Evolutionary conservation across 2,329 filamentous ascomycete species (phyloP).

Genomic region (Ceratocystis harringtonii): DNA sequence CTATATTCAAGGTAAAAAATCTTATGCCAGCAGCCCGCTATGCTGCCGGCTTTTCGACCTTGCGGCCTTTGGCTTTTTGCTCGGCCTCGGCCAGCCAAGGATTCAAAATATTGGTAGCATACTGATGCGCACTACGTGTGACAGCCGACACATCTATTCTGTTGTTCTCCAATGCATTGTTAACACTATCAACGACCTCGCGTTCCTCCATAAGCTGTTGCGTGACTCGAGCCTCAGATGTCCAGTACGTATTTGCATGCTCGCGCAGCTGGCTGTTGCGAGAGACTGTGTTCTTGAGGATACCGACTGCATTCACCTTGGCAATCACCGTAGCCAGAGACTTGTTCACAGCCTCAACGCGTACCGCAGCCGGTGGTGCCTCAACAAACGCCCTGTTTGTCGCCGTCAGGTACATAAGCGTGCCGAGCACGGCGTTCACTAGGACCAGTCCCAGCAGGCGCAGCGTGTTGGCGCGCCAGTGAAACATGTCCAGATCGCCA

Average conservation of each 20-base stretch:
- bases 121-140: slow-evolving; percentile 47
- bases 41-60: neutral
- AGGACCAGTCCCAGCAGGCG: slow-evolving; percentile 49
- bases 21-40: neutral
- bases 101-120: slow-evolving; percentile 32
- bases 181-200: slow-evolving; percentile 57
- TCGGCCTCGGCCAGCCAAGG: slow-evolving; percentile 12
- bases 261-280: slow-evolving; percentile 57
- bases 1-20: neutral
- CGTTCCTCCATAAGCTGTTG: slow-evolving; percentile 63
- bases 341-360: slow-evolving; percentile 45
- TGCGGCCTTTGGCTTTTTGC: slow-evolving; percentile 10
- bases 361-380: slow-evolving; percentile 46
- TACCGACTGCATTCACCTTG: slow-evolving; percentile 56
- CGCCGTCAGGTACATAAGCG: slow-evolving; percentile 55
- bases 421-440: slow-evolving; percentile 49
- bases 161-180: slow-evolving; percentile 44
- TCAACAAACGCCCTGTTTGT: slow-evolving; percentile 65
- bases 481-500: slow-evolving; percentile 52
- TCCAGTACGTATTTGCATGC: slow-evolving; percentile 61
- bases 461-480: slow-evolving; percentile 51
- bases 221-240: slow-evolving; percentile 57
- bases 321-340: slow-evolving; percentile 44
- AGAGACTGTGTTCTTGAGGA: slow-evolving; percentile 65
- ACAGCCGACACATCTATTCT: slow-evolving; percentile 49